Evolutionary conservation across 345 rosid species (phyloP), one percentile per base, ranked within the genome.

Genomic region (Noccaea bulbosa): DNA sequence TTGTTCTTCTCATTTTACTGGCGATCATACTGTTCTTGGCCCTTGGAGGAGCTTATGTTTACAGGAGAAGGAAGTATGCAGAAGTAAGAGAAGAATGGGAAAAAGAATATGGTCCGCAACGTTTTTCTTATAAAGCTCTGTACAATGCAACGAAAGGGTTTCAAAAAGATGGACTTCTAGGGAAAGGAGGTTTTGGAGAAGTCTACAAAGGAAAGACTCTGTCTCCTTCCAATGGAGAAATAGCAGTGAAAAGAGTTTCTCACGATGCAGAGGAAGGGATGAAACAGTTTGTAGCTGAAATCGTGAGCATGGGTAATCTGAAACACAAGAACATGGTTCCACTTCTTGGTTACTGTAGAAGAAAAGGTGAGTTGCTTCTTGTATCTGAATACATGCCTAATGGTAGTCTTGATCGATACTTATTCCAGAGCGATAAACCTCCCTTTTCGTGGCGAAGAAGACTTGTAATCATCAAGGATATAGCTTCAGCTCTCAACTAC

Each of bases 241-340:
- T 90, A 65, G 93, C 87, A 0, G 87, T 86, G 35, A 87, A 90
- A 59, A 82, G 65, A 41, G 57, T 90, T 30, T 69, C 80, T 3
- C 92, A 83, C 16, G 38, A 83, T 6, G 81, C 85, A 9, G 66
- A 75, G 32, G 79, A 81, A 52, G 88, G 84, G 45, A 81, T 88
- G 77, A 79, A 82, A 30, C 85, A 83, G 62, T 82, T 82, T 54
- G 79, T 80, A 30, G 61, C 82, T 1, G 83, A 83, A 70, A 80
- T 83, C 11, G 78, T 70, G 43, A 78, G 72, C 52, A 67, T 83
- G 71, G 78, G 87, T 45, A 78, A 76, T 51, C 64, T 84, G 12
- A 71, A 83, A 69, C 88, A 84, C 32, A 73, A 73, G 74, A 84
- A 84, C 12, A 61, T 84, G 80, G 86, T 84, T 34, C 76, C 69